A percentile compares a stretch with the other conserved stretches of the same genome.
These are phyloP conservation scores for Penicillium canariense DNA, from an alignment of 495 filamentous ascomycete species.

Conservation along the genomic window DNA sequence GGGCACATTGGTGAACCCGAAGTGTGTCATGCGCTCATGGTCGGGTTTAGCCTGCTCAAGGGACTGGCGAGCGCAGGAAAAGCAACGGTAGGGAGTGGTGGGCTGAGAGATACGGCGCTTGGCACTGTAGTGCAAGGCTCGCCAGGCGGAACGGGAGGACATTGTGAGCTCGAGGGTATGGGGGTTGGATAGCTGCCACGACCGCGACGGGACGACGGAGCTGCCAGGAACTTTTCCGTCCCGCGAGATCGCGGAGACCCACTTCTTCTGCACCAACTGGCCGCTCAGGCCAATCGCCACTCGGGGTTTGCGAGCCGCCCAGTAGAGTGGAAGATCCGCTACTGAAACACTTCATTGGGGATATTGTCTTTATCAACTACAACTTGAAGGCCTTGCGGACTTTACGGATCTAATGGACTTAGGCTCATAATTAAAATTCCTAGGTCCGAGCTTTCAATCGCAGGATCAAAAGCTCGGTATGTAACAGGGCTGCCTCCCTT, in stretches of 20 bases:
- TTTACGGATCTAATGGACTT: conserved; percentile 1
- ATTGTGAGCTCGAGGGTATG: conserved; percentile 14
- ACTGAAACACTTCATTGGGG: too few species aligned
- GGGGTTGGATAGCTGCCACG: not conserved
- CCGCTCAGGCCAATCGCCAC: conserved; percentile 21
- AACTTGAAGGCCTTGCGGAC: not conserved
- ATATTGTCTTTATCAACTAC: not conserved
- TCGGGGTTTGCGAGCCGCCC: conserved; percentile 1
- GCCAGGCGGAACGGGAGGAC: conserved; percentile 38
- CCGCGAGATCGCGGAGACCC: conserved; percentile 14
- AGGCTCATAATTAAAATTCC: not conserved
- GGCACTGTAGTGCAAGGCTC: conserved; percentile 33
- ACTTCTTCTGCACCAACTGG: too few species aligned
- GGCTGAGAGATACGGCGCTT: conserved; percentile 28
- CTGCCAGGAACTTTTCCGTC: conserved; percentile 22
- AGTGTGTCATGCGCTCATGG: conserved; percentile 76
- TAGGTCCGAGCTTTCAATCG: not conserved
- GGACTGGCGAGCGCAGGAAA: conserved; percentile 51
- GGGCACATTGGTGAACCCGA: conserved; percentile 86
- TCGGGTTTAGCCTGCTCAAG: conserved; percentile 42
- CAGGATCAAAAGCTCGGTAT: too few species aligned
- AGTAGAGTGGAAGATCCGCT: too few species aligned
- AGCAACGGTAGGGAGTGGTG: conserved; percentile 46
- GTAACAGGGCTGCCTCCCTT: not conserved
- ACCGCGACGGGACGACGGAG: not conserved